These are phyloP conservation scores for Candida sp. DNA, from an alignment of 1,139 yeast species.

Conservation along the genomic window DNA sequence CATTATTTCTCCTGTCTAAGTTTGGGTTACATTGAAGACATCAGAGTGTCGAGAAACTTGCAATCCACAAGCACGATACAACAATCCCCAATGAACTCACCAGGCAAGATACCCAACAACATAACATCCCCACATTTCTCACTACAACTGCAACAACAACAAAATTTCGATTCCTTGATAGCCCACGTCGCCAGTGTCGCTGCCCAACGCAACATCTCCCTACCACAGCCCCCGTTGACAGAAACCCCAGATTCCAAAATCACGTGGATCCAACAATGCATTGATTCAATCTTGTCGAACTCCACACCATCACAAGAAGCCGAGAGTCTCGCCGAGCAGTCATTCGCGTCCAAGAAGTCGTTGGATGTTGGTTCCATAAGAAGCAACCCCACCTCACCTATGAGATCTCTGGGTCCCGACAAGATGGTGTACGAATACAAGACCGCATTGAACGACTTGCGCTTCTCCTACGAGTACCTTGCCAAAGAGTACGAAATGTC, in stretches of 20 bases:
- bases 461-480: conserved; percentile 66
- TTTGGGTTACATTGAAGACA: conserved; percentile 51
- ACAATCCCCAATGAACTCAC: conserved; percentile 4
- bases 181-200: conserved; percentile 59
- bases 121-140: conserved; percentile 7
- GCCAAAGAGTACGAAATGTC: conserved; percentile 65
- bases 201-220: conserved; percentile 49
- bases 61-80: conserved; percentile 5
- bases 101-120: conserved; percentile 5
- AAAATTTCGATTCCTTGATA: conserved; percentile 48
- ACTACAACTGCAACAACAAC: conserved; percentile 5
- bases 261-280: conserved; percentile 59
- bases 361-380: background rate
- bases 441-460: conserved; percentile 63
- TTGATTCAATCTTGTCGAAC: conserved; percentile 38
- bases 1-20: conserved; percentile 50
- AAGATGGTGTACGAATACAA: conserved; percentile 46
- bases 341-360: too few relatives aligned
- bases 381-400: background rate
- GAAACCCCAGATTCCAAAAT: conserved; percentile 37
- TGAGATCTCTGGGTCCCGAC: conserved; percentile 2
- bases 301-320: background rate
- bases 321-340: background rate
- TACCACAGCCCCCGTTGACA: conserved; percentile 44
- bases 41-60: conserved; percentile 24